These are phyloP conservation scores for Bolboschoenoplectus hybrid DNA, from an alignment of 202 grass and related monocot species.

Conservation along the genomic window DNA sequence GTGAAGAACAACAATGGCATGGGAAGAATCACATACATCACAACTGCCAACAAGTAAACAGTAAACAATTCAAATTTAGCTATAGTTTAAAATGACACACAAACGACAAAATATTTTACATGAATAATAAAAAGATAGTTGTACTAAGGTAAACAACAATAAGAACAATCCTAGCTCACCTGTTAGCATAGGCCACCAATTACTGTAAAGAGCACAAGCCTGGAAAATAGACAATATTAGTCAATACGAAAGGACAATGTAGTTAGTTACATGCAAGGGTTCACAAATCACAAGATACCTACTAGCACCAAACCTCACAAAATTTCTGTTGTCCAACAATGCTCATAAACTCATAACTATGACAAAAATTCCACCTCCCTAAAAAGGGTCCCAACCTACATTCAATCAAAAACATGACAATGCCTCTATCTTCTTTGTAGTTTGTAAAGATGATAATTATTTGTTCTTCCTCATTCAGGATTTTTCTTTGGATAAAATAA, in stretches of 20 bases:
- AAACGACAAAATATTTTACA: slow-evolving; percentile 16
- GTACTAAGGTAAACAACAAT: background rate
- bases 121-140: slow-evolving; percentile 7
- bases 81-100: slow-evolving; percentile 10
- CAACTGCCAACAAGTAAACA: slow-evolving; percentile 53
- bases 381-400: background rate
- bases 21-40: slow-evolving; percentile 86
- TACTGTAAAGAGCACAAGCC: slow-evolving; percentile 89
- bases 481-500: background rate
- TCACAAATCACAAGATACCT: background rate
- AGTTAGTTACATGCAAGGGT: background rate
- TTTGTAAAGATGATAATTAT: background rate
- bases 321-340: background rate
- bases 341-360: background rate
- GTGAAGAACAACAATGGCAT: slow-evolving; percentile 92
- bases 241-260: background rate
- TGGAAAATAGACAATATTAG: slow-evolving; percentile 38
- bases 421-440: background rate
- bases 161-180: slow-evolving; percentile 44
- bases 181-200: slow-evolving; percentile 99
- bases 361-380: background rate
- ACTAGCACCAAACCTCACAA: background rate
- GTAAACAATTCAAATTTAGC: slow-evolving; percentile 14
- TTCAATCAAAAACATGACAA: background rate
- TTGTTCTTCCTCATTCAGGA: background rate